Base-by-base conservation (phyloP, 257 asterid genomes). In the Solanum lycopersicoides region DNA sequence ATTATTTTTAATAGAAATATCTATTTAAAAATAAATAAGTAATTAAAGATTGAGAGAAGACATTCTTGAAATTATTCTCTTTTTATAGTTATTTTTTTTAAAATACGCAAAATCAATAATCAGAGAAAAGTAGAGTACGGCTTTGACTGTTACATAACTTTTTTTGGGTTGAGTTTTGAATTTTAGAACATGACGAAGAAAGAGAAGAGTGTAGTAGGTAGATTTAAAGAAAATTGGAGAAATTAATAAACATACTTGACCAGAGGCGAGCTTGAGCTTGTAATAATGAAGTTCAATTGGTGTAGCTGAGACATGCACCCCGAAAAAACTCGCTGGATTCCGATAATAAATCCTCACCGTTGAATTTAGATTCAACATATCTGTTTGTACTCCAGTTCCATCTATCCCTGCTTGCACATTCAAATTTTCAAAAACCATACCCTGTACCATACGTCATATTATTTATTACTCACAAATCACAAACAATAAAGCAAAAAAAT, bases 321-420 rank as follows among this genome's bases (percentile, higher is more conserved):
- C 99, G 5, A 94, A 96, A 91, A 96, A 96, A 68, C 98, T 95
- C 12, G 98, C 94, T 2, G 98, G 98, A 68, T 96, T 96, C 79
- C 94, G 86, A 71, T 91, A 93, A 68, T 89, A 93, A 84, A 96
- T 95, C 93, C 60, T 92, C 87, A 96, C 98, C 87, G 98, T 96
- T 1, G 98, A 95, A 91, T 95, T 96, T 94, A 96, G 89, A 56
- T 94, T 93, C 66, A 95, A 50, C 99, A 96, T 94, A 86, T 96
- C 99, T 89, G 99, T 96, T 89, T 98, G 97, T 6, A 96, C 98
- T 2, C 98, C 99, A 3, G 94, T 93, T 53, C 90, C 85, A 63
- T 96, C 98, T 93, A 92, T 93, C 53, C 99, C 99, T 8, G 99
- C 98, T 94, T 96, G 99, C 15, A 96, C 95, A 83, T 93, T 92